A percentile compares a stretch with the other conserved stretches of the same genome.
Evolutionary conservation across 805 yeast genomes (phyloP).

Genomic region (Nakazawaea ernobii): DNA sequence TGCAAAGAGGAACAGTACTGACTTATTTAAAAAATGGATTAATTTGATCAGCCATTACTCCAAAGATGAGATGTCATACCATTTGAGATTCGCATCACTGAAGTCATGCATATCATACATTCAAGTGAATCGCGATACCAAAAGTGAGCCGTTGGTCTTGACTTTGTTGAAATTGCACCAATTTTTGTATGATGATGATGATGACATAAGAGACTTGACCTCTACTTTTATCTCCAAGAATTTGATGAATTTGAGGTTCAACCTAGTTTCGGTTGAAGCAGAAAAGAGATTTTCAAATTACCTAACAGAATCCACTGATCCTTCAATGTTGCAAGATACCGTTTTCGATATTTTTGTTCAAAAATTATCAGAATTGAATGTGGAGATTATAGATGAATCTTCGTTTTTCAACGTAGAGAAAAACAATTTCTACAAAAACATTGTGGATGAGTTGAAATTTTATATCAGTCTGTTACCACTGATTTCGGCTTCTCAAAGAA

Average conservation of each 20-base stretch:
- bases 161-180: conserved; percentile 22
- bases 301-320: conserved; percentile 1
- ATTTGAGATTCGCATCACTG: conserved; percentile 40
- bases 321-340: not conserved
- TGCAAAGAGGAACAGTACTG: conserved; percentile 12
- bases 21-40: conserved; percentile 22
- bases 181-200: conserved; percentile 62
- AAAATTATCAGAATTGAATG: conserved; percentile 8
- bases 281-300: conserved; percentile 21
- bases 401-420: conserved; percentile 62
- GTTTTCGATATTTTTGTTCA: conserved; percentile 5
- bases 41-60: conserved; percentile 36
- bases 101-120: conserved; percentile 32
- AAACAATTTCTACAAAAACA: conserved; percentile 59
- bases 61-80: conserved; percentile 41
- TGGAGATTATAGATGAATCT: conserved; percentile 8
- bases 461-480: not conserved
- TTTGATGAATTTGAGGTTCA: conserved; percentile 16
- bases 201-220: conserved; percentile 44
- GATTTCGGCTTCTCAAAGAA: not conserved
- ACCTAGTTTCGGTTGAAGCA: conserved; percentile 27
- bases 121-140: conserved; percentile 8
- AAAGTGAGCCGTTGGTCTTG: conserved; percentile 3
- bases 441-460: conserved; percentile 19
- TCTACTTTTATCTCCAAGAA: conserved; percentile 32